Evolutionary conservation across 129 eudicot species (phyloP).

Genomic region (Flaveria linearis): DNA sequence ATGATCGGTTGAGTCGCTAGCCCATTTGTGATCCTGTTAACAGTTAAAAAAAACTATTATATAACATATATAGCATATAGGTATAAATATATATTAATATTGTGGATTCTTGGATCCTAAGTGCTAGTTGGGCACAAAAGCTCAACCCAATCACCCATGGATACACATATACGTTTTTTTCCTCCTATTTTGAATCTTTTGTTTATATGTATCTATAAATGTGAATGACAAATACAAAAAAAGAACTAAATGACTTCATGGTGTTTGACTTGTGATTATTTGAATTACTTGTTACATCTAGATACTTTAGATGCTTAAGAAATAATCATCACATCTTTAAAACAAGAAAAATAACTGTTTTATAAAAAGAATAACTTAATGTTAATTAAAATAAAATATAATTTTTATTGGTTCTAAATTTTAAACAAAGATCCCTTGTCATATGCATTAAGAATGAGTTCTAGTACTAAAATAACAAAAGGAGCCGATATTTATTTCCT

Average conservation of each 20-base stretch:
- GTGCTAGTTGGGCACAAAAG: too few relatives aligned
- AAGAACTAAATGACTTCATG: background rate
- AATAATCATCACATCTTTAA: background rate
- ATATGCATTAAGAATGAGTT: slow-evolving; percentile 29
- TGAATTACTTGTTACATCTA: background rate
- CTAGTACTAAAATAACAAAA: slow-evolving; percentile 32
- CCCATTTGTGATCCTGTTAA: too few relatives aligned
- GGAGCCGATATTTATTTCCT: slow-evolving; percentile 38
- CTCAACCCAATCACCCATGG: too few relatives aligned
- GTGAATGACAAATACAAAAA: background rate
- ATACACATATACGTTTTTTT: too few relatives aligned
- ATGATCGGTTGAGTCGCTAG: too few relatives aligned
- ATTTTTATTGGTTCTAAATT: background rate
- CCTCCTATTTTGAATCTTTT: too few relatives aligned
- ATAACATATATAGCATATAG: too few relatives aligned
- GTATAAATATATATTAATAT: too few relatives aligned
- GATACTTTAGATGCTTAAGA: background rate
- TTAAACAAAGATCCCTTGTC: slow-evolving; percentile 8
- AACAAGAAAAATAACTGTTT: background rate
- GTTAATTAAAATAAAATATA: too few relatives aligned
- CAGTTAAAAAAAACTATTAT: too few relatives aligned
- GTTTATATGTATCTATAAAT: background rate
- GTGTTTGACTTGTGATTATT: background rate
- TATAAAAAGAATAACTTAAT: background rate
- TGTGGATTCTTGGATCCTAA: too few relatives aligned